These are phyloP conservation scores for Coelastrella sp. DNA, from an alignment of 139 green algal genomes.

Conservation along the genomic window DNA sequence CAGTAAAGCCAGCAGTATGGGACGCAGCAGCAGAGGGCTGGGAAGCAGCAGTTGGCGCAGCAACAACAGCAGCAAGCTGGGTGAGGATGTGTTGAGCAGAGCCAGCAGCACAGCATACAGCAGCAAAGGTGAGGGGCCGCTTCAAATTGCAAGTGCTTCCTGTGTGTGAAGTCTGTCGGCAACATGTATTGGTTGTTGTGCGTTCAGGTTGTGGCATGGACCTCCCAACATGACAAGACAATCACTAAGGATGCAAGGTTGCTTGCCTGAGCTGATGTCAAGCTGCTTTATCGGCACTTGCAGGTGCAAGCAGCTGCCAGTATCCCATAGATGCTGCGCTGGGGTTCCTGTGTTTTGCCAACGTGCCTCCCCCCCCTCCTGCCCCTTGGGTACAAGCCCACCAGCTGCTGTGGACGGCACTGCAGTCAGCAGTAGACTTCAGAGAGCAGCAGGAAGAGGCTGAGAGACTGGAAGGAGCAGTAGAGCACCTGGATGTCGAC, in stretches of 20 bases:
- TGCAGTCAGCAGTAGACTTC: constrained; percentile 18
- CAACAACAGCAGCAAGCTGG: not conserved
- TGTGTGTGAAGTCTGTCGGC: too few relatives aligned
- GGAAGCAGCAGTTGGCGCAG: constrained; percentile 12
- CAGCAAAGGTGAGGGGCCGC: not conserved
- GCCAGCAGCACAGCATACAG: constrained; percentile 15
- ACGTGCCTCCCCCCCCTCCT: constrained; percentile 49
- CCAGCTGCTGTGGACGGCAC: constrained; percentile 47
- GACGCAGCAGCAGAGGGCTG: constrained; percentile 8
- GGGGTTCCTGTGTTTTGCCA: constrained; percentile 67
- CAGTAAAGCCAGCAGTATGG: constrained; percentile 13
- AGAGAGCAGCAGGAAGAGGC: constrained; percentile 9
- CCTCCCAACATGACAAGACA: too few relatives aligned
- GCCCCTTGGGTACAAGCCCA: constrained; percentile 58
- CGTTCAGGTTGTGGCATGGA: too few relatives aligned
- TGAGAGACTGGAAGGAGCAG: not conserved
- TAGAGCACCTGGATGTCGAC: constrained; percentile 5
- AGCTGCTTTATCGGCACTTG: not conserved
- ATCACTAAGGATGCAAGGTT: not conserved
- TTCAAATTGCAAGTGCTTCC: too few relatives aligned
- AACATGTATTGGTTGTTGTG: too few relatives aligned
- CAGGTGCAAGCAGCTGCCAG: not conserved
- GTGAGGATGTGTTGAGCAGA: not conserved
- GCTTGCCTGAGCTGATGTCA: too few relatives aligned
- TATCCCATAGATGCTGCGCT: constrained; percentile 22